These are phyloP conservation scores for Xerocomellus chrysenteron DNA, from an alignment of 768 basidiomycete species.

Conservation along the genomic window DNA sequence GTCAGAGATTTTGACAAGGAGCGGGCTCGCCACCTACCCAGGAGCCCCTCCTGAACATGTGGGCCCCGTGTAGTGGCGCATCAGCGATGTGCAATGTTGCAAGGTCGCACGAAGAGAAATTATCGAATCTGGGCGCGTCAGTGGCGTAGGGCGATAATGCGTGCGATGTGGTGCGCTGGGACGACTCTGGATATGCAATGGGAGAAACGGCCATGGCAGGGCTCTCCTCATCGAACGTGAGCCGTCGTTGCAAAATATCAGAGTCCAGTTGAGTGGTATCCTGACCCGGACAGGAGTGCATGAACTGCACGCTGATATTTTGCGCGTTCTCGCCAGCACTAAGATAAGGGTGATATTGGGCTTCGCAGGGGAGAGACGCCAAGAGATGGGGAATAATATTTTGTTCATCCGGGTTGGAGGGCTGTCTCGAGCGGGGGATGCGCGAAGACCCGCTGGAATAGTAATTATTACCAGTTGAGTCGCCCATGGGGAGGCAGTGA, in stretches of 20 bases:
- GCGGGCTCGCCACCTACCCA: slow-evolving; percentile 22
- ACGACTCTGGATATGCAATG: slow-evolving; percentile 29
- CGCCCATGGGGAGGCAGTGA: slow-evolving; percentile 18
- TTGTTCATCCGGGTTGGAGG: slow-evolving; percentile 14
- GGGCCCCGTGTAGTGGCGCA: slow-evolving; percentile 9
- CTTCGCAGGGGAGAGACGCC: slow-evolving; percentile 14
- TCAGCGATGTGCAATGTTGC: slow-evolving; percentile 8
- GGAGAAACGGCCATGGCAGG: not conserved
- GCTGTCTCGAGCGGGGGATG: slow-evolving; percentile 9
- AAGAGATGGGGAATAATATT: slow-evolving; percentile 20
- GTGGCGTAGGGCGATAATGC: slow-evolving; percentile 13
- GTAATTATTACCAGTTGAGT: slow-evolving; percentile 17
- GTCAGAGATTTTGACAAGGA: slow-evolving; percentile 17
- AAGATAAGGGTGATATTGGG: slow-evolving; percentile 15
- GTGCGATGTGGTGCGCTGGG: slow-evolving; percentile 31
- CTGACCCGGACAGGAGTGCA: slow-evolving; percentile 24
- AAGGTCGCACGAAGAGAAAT: slow-evolving; percentile 12
- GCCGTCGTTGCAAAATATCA: slow-evolving; percentile 24
- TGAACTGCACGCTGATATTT: slow-evolving; percentile 34
- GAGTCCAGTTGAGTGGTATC: slow-evolving; percentile 25
- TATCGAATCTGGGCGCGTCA: slow-evolving; percentile 12
- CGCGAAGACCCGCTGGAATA: slow-evolving; percentile 12
- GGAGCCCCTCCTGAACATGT: slow-evolving; percentile 21
- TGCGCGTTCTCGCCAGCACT: slow-evolving; percentile 12
- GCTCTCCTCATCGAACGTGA: slow-evolving; percentile 6